phyloP scores from a whole-genome alignment of 495 filamentous ascomycete genomes.

The Daldinia concentrica region DNA sequence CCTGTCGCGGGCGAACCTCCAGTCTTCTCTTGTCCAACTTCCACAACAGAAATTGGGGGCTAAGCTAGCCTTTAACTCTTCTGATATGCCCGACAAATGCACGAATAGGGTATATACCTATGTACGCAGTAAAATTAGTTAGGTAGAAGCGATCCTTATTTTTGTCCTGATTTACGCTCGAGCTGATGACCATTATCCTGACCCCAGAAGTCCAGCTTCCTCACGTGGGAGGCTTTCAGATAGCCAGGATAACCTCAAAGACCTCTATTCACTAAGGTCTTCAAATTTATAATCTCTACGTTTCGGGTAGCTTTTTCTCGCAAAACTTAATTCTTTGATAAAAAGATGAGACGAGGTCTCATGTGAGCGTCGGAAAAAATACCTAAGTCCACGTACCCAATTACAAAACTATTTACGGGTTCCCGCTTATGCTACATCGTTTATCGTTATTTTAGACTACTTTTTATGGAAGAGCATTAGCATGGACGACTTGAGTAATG shows the following conservation, averaged over 20 bases:
- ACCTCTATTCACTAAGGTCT: too few species aligned
- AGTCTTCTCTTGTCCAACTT: neutral
- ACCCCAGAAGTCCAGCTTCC: too few species aligned
- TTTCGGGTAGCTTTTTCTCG: too few species aligned
- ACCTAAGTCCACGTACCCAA: neutral
- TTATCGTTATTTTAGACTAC: too few species aligned
- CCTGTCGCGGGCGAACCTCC: neutral
- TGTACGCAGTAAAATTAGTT: neutral
- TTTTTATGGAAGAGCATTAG: too few species aligned
- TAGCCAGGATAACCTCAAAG: too few species aligned
- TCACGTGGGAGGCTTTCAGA: too few species aligned
- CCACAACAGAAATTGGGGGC: constrained; percentile 12
- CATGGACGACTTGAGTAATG: too few species aligned
- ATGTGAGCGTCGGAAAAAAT: too few species aligned
- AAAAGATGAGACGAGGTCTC: too few species aligned
- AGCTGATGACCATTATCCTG: neutral
- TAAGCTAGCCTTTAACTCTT: neutral
- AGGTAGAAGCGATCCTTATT: neutral
- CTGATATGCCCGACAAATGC: neutral
- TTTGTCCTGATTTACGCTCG: neutral
- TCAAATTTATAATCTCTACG: too few species aligned
- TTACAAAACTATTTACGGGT: neutral
- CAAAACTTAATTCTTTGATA: too few species aligned
- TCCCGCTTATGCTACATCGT: neutral
- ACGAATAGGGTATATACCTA: neutral